phyloP scores from a whole-genome alignment of 2,329 filamentous ascomycete species.

The Fusarium palustre region DNA sequence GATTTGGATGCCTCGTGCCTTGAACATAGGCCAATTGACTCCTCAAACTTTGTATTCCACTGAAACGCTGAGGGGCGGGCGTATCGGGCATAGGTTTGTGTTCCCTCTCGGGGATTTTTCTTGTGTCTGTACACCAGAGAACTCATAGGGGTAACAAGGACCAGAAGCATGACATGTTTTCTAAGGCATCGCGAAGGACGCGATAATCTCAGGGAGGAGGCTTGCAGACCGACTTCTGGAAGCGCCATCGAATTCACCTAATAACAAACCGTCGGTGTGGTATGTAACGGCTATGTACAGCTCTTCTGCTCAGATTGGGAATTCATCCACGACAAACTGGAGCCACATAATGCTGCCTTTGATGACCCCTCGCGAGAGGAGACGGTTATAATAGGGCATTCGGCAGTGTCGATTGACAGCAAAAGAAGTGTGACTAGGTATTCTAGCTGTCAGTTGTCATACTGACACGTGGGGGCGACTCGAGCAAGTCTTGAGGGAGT shows the following conservation, averaged over 20 bases:
- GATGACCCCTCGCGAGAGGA: conserved; percentile 6
- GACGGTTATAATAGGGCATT: conserved; percentile 21
- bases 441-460: conserved; percentile 41
- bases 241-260: conserved; percentile 29
- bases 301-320: conserved; percentile 23
- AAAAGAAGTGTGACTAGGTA: conserved; percentile 4
- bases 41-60: conserved; percentile 12
- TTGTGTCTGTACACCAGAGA: conserved; percentile 55
- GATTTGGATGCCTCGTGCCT: conserved; percentile 13
- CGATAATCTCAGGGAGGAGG: conserved; percentile 8
- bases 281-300: conserved; percentile 40
- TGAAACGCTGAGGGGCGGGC: conserved; percentile 30
- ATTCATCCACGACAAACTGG: conserved; percentile 10
- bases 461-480: conserved; percentile 44
- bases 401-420: conserved; percentile 25
- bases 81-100: conserved; percentile 48
- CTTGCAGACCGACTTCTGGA: conserved; percentile 36
- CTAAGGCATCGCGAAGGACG: conserved; percentile 8
- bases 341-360: conserved; percentile 10
- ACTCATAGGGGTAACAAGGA: conserved; percentile 53
- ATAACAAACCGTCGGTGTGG: conserved; percentile 26
- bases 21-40: conserved; percentile 16
- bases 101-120: conserved; percentile 53
- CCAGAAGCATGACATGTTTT: conserved; percentile 42
- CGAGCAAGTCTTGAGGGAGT: conserved; percentile 37